Base-by-base conservation (phyloP, 2,329 filamentous ascomycete genomes). In the Xylaria sp. region DNA sequence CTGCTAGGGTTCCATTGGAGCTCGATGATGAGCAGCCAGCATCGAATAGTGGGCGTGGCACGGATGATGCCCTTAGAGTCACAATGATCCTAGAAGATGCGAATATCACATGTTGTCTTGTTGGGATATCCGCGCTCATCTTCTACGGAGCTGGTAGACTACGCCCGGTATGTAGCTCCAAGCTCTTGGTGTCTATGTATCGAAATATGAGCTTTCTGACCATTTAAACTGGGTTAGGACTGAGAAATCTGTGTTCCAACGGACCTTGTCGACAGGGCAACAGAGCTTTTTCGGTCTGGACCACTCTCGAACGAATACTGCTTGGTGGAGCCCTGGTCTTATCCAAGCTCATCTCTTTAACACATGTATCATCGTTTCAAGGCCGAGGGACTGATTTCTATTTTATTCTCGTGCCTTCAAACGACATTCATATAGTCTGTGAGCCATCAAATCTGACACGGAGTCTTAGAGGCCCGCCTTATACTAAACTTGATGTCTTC, bases 121-220 rank as follows among this genome's bases (percentile, higher is more conserved):
- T 47, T 47, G 42, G 42, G 18, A 47, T 47, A 47, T 47, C 42
- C 42, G 42, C 42, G n/a, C 42, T 47, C 42, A 21, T 47, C 42
- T 47, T 47, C 6, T 47, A 47, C n/a, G 42, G 42, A 21, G 42
- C 42, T 5, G 42, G 8, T 9, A 47, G 42, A 47, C 2, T 21
- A 47, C 42, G 42, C 42, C n/a, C 42, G n/a, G 42, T 47, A 47
- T 47, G 42, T 6, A 21, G 42, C 5, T 47, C n/a, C 9, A n/a
- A 18, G 18, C 42, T 47, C 42, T 21, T 47, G 18, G 16, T 16
- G 9, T 44, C 42, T 21, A n/a, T n/a, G 42, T 47, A 21, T 21
- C n/a, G n/a, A 47, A 6, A 5, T 21, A 21, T 47, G 42, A 21
- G 42, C 42, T 47, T 5, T 47, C 42, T 47, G n/a, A 23, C n/a